Evolutionary conservation across 306 rosid genomes (phyloP).

Genomic region (Dalbergia oliveri): DNA sequence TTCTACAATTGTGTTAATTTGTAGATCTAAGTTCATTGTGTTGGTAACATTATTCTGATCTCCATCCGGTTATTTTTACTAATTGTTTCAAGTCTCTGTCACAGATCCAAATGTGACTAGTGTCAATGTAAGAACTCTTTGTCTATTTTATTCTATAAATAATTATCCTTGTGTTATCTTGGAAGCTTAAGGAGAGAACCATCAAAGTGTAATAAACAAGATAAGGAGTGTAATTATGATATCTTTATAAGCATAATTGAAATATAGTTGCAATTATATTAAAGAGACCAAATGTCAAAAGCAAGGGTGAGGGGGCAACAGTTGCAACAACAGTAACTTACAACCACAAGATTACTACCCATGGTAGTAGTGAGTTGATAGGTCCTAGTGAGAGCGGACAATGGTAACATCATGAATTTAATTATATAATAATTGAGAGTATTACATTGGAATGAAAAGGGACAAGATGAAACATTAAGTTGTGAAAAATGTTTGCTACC

Average conservation of each 20-base stretch:
- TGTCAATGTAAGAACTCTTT: background rate
- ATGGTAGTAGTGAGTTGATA: slow-evolving; percentile 20
- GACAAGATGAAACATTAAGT: slow-evolving; percentile 10
- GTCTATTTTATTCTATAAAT: background rate
- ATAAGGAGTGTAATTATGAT: background rate
- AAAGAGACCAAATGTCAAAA: background rate
- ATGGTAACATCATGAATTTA: slow-evolving; percentile 32
- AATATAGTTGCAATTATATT: background rate
- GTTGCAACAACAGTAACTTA: background rate
- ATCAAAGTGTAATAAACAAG: background rate
- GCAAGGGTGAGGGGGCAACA: background rate
- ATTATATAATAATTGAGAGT: slow-evolving; percentile 4
- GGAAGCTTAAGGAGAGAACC: background rate
- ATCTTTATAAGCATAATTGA: background rate
- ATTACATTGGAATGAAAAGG: slow-evolving; percentile 11
- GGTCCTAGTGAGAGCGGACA: background rate
- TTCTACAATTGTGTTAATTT: too few species aligned
- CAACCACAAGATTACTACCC: background rate
- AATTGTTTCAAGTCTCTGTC: background rate
- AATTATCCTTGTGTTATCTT: background rate
- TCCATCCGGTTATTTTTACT: background rate
- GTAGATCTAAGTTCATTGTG: too few species aligned
- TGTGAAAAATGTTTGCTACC: slow-evolving; percentile 32
- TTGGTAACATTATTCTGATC: background rate
- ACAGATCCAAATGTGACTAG: background rate